Percentiles rank a stretch among this genome's conserved stretches.
These are phyloP conservation scores for Neurospora sp. DNA, from an alignment of 495 filamentous ascomycete species.

Conservation along the genomic window DNA sequence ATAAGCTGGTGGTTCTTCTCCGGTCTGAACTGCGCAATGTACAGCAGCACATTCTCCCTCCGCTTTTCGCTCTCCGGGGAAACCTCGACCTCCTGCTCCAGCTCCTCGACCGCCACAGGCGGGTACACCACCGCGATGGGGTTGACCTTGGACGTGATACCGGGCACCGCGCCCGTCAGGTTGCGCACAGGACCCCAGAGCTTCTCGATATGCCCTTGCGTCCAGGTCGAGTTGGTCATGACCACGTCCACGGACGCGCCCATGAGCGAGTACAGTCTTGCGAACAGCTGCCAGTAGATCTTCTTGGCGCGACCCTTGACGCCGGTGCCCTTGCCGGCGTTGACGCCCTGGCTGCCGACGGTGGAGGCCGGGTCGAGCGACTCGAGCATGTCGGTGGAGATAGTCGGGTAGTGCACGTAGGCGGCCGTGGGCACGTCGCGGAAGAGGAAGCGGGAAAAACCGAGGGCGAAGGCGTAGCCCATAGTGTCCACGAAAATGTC, in stretches of 20 bases:
- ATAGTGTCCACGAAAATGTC: conserved; percentile 96
- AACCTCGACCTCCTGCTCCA: conserved; percentile 62
- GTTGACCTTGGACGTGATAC: conserved; percentile 5
- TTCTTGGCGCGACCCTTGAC: conserved; percentile 56
- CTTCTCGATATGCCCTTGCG: conserved; percentile 66
- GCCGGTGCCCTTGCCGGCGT: conserved; percentile 70
- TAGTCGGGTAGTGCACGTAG: conserved; percentile 97
- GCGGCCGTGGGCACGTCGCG: conserved; percentile 72
- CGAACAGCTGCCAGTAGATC: conserved; percentile 80
- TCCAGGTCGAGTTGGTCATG: conserved; percentile 97
- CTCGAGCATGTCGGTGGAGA: conserved; percentile 93
- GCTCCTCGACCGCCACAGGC: conserved; percentile 77
- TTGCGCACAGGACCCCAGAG: conserved; percentile 61
- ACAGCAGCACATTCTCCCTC: conserved; percentile 64
- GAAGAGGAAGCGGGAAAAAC: conserved; percentile 75
- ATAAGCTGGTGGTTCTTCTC: conserved; percentile 92
- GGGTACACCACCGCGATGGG: conserved; percentile 72
- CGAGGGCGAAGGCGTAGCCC: conserved; percentile 90
- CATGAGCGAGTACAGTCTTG: conserved; percentile 66
- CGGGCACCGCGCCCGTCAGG: background rate
- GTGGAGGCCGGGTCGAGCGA: conserved; percentile 55
- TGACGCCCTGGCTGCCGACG: conserved; percentile 61
- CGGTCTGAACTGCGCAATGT: conserved; percentile 93
- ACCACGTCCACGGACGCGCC: conserved; percentile 79
- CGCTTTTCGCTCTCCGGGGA: conserved; percentile 51